phyloP scores from a whole-genome alignment of 345 rosid species.

The Combretum micranthum region DNA sequence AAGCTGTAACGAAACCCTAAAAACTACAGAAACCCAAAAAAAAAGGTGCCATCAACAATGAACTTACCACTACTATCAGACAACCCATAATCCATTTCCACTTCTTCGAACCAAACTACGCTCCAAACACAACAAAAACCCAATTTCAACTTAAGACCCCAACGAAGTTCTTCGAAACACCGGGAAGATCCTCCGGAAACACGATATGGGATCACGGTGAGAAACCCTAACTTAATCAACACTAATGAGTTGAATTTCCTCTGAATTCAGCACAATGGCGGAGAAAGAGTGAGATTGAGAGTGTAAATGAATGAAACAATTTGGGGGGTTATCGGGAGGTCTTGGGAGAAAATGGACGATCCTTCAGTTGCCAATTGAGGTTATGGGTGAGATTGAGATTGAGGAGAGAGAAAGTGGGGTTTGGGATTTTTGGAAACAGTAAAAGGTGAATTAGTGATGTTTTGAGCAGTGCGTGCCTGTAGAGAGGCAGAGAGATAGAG shows the following conservation, averaged over 20 bases:
- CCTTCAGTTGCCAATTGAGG: no score
- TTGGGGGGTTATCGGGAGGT: no score
- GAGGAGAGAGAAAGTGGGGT: background rate
- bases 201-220: no score
- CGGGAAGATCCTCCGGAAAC: no score
- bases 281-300: no score
- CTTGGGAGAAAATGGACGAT: no score
- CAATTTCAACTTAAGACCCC: background rate
- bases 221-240: no score
- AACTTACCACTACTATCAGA: constrained; percentile 72
- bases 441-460: background rate
- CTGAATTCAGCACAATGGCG: no score
- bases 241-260: no score
- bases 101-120: constrained; percentile 9
- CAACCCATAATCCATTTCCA: constrained; percentile 47
- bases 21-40: constrained; percentile 2
- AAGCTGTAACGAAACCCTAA: constrained; percentile 6
- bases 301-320: no score
- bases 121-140: constrained; percentile 5
- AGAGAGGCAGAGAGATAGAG: background rate
- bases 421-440: constrained; percentile 7
- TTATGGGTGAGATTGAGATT: no score
- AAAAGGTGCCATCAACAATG: background rate
- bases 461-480: constrained; percentile 1
- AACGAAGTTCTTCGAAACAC: background rate